phyloP scores from a whole-genome alignment of 257 asterid genomes.

The Anisodus acutangulus region DNA sequence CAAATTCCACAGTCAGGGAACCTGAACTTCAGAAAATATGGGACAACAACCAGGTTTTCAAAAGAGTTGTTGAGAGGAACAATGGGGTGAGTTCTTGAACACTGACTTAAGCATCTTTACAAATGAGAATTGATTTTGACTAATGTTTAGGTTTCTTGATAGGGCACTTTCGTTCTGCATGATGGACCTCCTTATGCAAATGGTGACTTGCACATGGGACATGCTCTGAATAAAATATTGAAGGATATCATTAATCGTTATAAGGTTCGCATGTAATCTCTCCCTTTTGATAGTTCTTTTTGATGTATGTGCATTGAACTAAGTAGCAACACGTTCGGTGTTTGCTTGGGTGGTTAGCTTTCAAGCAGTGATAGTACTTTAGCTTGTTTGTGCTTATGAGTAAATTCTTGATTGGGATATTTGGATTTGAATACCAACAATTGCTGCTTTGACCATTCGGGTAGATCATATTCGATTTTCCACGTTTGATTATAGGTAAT shows the following conservation, averaged over 20 bases:
- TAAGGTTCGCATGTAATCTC: slow-evolving; percentile 56
- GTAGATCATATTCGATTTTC: background rate
- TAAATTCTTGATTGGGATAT: slow-evolving; percentile 17
- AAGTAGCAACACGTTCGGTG: background rate
- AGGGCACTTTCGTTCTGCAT: slow-evolving; percentile 94
- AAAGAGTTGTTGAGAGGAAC: slow-evolving; percentile 67
- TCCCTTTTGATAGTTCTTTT: background rate
- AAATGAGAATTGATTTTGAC: slow-evolving; percentile 29
- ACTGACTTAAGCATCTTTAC: slow-evolving; percentile 23
- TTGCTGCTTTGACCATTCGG: slow-evolving; percentile 11
- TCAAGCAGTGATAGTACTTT: background rate
- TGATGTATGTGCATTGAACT: slow-evolving; percentile 5
- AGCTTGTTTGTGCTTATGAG: background rate
- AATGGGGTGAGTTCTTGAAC: slow-evolving; percentile 66
- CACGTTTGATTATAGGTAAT: slow-evolving; percentile 3
- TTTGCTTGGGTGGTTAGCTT: slow-evolving; percentile 3
- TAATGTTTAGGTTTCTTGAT: slow-evolving; percentile 48
- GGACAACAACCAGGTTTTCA: slow-evolving; percentile 89
- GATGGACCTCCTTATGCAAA: slow-evolving; percentile 99
- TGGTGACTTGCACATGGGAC: slow-evolving; percentile 99
- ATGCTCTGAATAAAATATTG: slow-evolving; percentile 95
- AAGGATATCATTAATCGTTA: slow-evolving; percentile 95
- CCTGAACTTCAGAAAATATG: slow-evolving; percentile 93
- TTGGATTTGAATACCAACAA: background rate
- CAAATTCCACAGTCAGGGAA: slow-evolving; percentile 87